Conservation (phyloP, 1,284 basidiomycete genomes). For the Rhodotorula sp. region DNA sequence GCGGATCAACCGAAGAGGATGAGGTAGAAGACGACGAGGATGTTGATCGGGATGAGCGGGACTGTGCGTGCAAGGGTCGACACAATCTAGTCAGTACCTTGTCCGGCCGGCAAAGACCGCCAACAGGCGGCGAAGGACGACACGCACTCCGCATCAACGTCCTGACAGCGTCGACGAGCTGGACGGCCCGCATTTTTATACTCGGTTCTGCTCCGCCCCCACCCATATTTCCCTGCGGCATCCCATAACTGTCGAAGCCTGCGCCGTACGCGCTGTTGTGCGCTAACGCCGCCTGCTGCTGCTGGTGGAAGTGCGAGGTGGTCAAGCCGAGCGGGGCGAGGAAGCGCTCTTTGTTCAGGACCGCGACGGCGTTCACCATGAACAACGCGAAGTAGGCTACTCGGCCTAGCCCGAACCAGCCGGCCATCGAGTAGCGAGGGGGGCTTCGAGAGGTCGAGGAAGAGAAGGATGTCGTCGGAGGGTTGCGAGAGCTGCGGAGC, state of each 20-base stretch:
- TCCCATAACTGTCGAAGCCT: conserved; percentile 31
- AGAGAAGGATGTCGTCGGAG: neutral
- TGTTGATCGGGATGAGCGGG: conserved; percentile 40
- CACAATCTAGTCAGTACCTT: too few relatives aligned
- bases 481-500: neutral
- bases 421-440: conserved; percentile 5
- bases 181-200: conserved; percentile 31
- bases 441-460: neutral
- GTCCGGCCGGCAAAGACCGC: neutral
- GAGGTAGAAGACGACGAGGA: conserved; percentile 38
- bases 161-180: conserved; percentile 36
- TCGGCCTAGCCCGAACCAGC: conserved; percentile 31
- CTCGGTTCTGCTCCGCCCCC: conserved; percentile 4
- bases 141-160: conserved; percentile 39
- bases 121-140: neutral
- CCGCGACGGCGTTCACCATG: conserved; percentile 39
- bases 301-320: conserved; percentile 19
- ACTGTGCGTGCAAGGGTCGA: conserved; percentile 11
- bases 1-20: conserved; percentile 30
- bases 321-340: conserved; percentile 36
- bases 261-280: conserved; percentile 2
- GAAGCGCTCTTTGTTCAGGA: conserved; percentile 41
- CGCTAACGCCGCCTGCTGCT: conserved; percentile 6
- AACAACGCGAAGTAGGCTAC: conserved; percentile 40
- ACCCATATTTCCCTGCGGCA: conserved; percentile 12